A percentile compares a stretch with the other conserved stretches of the same genome.
Conservation (phyloP, 495 filamentous ascomycete species). For the Penicillium maclennaniae region DNA sequence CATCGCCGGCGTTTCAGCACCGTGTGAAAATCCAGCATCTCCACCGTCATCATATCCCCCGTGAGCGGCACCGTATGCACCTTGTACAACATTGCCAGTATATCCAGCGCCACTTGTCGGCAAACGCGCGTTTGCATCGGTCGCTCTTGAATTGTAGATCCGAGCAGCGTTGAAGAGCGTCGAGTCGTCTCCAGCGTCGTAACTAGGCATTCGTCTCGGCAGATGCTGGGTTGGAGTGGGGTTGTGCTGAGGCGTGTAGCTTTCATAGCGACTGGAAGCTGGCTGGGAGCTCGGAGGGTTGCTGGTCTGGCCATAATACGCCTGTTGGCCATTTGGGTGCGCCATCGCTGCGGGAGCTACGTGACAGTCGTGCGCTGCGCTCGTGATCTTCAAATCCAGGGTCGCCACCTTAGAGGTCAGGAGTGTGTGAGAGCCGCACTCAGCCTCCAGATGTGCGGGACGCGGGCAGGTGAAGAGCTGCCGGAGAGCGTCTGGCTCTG, state of each 20-base stretch:
- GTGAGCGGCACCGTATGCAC: conserved; percentile 23
- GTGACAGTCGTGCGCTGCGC: not conserved
- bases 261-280: conserved; percentile 18
- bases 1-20: conserved; percentile 40
- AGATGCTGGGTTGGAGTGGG: conserved; percentile 28
- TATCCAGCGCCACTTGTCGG: conserved; percentile 10
- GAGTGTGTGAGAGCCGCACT: not conserved
- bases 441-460: conserved; percentile 15
- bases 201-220: conserved; percentile 64
- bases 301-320: conserved; percentile 42
- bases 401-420: not conserved
- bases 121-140: conserved; percentile 28
- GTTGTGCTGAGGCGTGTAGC: conserved; percentile 17
- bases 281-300: conserved; percentile 30
- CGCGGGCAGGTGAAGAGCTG: conserved; percentile 16
- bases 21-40: conserved; percentile 31
- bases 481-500: conserved; percentile 1
- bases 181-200: conserved; percentile 75
- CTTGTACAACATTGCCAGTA: conserved; percentile 13
- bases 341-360: conserved; percentile 32
- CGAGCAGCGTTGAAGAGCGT: conserved; percentile 40
- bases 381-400: not conserved
- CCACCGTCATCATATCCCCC: conserved; percentile 37
- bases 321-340: conserved; percentile 46
- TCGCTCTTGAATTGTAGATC: conserved; percentile 29